Percentiles rank a stretch among this genome's conserved stretches.
These are phyloP conservation scores for Maudiozyma bulderi DNA, from an alignment of 805 yeast genomes.

Conservation along the genomic window DNA sequence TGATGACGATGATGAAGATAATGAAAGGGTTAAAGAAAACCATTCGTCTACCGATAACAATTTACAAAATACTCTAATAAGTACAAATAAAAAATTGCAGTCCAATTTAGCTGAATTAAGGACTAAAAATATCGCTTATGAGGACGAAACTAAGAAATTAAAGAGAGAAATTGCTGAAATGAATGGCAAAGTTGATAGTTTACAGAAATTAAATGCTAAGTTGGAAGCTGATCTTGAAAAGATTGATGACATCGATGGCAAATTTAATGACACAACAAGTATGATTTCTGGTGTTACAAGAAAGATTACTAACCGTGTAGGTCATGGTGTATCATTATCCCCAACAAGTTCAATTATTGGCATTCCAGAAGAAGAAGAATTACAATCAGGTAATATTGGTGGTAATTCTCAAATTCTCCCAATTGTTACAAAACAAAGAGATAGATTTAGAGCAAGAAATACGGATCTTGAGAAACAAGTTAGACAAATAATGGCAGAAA, in stretches of 20 bases:
- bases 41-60: constrained; percentile 22
- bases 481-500: constrained; percentile 44
- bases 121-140: constrained; percentile 43
- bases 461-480: constrained; percentile 77
- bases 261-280: constrained; percentile 45
- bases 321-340: constrained; percentile 32
- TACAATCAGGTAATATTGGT: constrained; percentile 5
- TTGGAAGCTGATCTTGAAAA: constrained; percentile 67
- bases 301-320: constrained; percentile 27
- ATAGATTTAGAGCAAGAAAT: constrained; percentile 76
- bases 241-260: constrained; percentile 37
- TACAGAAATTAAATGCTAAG: constrained; percentile 43
- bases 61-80: constrained; percentile 48
- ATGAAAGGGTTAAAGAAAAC: constrained; percentile 24
- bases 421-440: constrained; percentile 89
- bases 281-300: constrained; percentile 51
- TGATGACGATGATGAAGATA: constrained; percentile 20
- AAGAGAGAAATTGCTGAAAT: constrained; percentile 30
- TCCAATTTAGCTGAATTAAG: constrained; percentile 60
- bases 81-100: constrained; percentile 64
- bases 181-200: constrained; percentile 32
- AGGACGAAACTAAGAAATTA: constrained; percentile 33
- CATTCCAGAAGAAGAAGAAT: constrained; percentile 30
- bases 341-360: constrained; percentile 48
- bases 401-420: constrained; percentile 54